A percentile compares a stretch with the other conserved stretches of the same genome.
phyloP scores from a whole-genome alignment of 2,329 filamentous ascomycete species.

The Tolypocladium pustulatum region DNA sequence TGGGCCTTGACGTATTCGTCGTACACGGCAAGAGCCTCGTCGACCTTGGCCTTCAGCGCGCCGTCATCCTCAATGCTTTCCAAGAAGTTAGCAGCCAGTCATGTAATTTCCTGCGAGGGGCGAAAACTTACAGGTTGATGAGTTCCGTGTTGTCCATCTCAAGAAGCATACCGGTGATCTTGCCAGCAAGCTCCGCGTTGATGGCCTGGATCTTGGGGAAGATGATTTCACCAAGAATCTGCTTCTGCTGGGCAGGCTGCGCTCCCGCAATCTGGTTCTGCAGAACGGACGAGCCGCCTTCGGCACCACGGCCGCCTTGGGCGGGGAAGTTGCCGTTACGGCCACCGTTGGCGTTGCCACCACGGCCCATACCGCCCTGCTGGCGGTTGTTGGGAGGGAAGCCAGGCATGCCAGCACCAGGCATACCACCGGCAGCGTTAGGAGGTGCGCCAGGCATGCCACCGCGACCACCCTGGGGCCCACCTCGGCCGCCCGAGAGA shows the following conservation, averaged over 20 bases:
- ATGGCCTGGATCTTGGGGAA: slow-evolving; percentile 97
- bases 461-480: slow-evolving; percentile 58
- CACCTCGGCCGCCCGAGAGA: slow-evolving; percentile 51
- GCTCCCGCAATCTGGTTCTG: slow-evolving; percentile 47
- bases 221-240: slow-evolving; percentile 93
- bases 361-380: slow-evolving; percentile 38
- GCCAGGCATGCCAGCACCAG: slow-evolving; percentile 41
- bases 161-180: slow-evolving; percentile 99
- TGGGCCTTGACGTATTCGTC: slow-evolving; percentile 97
- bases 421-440: slow-evolving; percentile 40
- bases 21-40: slow-evolving; percentile 93
- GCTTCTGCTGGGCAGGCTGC: slow-evolving; percentile 78
- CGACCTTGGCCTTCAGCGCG: slow-evolving; percentile 88
- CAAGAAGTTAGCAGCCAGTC: slow-evolving; percentile 6
- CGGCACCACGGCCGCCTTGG: slow-evolving; percentile 38
- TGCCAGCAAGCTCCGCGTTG: slow-evolving; percentile 92
- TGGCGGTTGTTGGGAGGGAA: slow-evolving; percentile 47
- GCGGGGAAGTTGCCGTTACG: slow-evolving; percentile 32
- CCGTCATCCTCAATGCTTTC: slow-evolving; percentile 79
- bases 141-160: slow-evolving; percentile 98
- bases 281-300: slow-evolving; percentile 28
- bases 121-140: slow-evolving; percentile 81
- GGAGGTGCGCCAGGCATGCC: slow-evolving; percentile 67
- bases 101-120: slow-evolving; percentile 8
- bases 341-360: slow-evolving; percentile 26